Percentiles rank a stretch among this genome's conserved stretches.
Conservation (phyloP, 352 stramenopile species). For the Phytophthora aleatoria region DNA sequence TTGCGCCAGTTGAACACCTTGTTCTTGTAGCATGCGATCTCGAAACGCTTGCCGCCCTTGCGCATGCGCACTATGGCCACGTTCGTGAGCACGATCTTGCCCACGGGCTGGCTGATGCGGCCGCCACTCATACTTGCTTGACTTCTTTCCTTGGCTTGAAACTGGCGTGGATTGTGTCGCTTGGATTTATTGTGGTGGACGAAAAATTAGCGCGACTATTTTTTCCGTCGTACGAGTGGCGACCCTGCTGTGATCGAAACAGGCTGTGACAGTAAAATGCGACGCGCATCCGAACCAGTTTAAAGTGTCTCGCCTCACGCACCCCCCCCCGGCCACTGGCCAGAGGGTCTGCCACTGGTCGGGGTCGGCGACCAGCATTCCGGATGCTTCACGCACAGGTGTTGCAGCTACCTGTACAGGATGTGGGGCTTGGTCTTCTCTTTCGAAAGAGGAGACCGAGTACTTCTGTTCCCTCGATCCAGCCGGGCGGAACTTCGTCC, state of each 20-base stretch:
- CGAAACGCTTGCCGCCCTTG: conserved; percentile 96
- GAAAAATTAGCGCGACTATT: neutral
- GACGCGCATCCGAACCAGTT: neutral
- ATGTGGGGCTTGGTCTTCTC: conserved; percentile 5
- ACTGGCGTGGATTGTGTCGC: conserved; percentile 4
- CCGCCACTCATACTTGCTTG: conserved; percentile 55
- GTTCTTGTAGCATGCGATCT: conserved; percentile 99
- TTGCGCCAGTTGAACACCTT: conserved; percentile 99
- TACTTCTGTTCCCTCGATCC: conserved; percentile 2
- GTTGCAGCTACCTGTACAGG: neutral
- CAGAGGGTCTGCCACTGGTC: no score
- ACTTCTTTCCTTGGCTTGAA: neutral
- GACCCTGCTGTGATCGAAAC: no score
- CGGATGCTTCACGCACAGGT: neutral
- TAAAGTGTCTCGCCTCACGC: neutral
- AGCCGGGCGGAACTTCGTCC: conserved; percentile 4
- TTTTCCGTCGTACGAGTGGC: neutral
- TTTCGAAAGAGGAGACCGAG: neutral
- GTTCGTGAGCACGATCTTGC: conserved; percentile 95
- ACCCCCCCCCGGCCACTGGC: no score
- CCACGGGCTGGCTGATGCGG: conserved; percentile 81
- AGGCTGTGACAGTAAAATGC: neutral
- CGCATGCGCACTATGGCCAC: conserved; percentile 97
- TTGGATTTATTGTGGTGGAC: neutral
- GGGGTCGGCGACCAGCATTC: no score